Percentiles rank a stretch among this genome's conserved stretches.
Evolutionary conservation across 75 land plant species (phyloP).

Genomic region (Pinus taeda): DNA sequence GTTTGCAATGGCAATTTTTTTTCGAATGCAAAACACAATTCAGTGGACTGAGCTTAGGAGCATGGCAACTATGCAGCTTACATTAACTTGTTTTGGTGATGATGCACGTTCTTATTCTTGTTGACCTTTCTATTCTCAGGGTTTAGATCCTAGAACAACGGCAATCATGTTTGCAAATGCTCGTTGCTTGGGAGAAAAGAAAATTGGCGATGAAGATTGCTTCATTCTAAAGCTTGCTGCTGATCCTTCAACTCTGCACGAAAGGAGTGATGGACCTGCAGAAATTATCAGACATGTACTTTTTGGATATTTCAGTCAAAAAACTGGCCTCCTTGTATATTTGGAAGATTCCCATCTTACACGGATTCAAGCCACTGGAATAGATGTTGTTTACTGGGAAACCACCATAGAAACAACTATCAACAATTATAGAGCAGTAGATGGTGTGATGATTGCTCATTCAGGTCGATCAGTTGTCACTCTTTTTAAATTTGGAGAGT

Average conservation of each 20-base stretch:
- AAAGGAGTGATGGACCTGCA: conserved; percentile 57
- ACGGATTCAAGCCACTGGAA: conserved; percentile 35
- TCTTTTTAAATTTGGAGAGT: conserved; percentile 50
- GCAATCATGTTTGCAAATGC: conserved; percentile 57
- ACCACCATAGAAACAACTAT: conserved; percentile 63
- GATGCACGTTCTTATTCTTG: too few relatives aligned
- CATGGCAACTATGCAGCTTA: too few relatives aligned
- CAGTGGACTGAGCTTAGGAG: too few relatives aligned
- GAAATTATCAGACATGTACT: conserved; percentile 65
- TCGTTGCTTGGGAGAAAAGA: conserved; percentile 63
- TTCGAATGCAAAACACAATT: too few relatives aligned
- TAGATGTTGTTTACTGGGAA: conserved; percentile 65
- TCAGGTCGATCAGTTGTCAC: conserved; percentile 59
- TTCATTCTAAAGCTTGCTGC: conserved; percentile 58
- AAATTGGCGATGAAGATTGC: conserved; percentile 55
- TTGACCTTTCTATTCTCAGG: conserved; percentile 27
- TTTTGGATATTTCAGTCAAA: conserved; percentile 74
- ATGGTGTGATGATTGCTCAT: conserved; percentile 63
- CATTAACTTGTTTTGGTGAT: too few relatives aligned
- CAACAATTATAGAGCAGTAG: conserved; percentile 60
- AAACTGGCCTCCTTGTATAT: conserved; percentile 65
- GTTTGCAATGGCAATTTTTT: too few relatives aligned
- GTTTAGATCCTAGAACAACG: conserved; percentile 60
- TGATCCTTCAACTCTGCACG: conserved; percentile 35
- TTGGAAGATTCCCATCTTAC: conserved; percentile 75